phyloP scores from a whole-genome alignment of 306 rosid species.

The Cicer cuneatum region DNA sequence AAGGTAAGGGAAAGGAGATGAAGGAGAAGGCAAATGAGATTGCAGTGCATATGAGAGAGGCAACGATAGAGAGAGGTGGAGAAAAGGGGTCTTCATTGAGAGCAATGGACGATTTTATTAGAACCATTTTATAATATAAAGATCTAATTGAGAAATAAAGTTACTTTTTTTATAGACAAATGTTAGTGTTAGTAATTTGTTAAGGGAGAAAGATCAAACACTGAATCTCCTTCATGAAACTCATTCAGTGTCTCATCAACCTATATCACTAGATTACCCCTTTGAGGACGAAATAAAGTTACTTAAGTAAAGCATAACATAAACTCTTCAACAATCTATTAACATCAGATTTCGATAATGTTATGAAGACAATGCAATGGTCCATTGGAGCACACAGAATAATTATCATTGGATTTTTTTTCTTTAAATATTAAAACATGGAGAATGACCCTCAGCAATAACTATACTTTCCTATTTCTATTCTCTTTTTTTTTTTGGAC shows the following conservation, averaged over 20 bases:
- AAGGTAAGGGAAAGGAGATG: slow-evolving; percentile 62
- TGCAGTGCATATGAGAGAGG: slow-evolving; percentile 51
- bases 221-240: too few relatives aligned
- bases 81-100: slow-evolving; percentile 53
- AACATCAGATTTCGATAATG: background rate
- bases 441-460: background rate
- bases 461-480: slow-evolving; percentile 4
- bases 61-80: slow-evolving; percentile 45
- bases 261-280: too few relatives aligned
- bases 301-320: background rate
- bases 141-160: background rate
- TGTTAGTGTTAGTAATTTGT: too few relatives aligned
- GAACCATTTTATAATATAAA: slow-evolving; percentile 35
- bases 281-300: too few relatives aligned
- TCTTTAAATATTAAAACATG: too few relatives aligned
- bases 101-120: slow-evolving; percentile 58
- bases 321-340: background rate
- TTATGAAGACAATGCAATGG: background rate
- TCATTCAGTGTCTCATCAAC: too few relatives aligned
- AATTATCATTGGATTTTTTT: too few relatives aligned
- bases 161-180: background rate
- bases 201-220: too few relatives aligned
- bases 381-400: background rate
- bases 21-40: slow-evolving; percentile 55
- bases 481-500: background rate